Evolutionary conservation across 1,284 basidiomycete species (phyloP).

Genomic region (Tilletia walkeri): DNA sequence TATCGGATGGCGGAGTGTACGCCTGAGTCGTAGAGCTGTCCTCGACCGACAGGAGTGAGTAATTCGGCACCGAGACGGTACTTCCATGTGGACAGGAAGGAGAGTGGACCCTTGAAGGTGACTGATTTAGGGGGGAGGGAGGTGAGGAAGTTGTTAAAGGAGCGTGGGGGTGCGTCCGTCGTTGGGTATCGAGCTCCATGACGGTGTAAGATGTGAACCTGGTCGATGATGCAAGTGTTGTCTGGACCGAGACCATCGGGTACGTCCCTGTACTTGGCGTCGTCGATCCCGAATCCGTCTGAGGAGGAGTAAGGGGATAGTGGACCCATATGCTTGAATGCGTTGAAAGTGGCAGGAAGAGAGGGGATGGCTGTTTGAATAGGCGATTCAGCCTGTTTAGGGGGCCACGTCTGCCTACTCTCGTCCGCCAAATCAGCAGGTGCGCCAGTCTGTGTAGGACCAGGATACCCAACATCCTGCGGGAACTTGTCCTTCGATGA

Average conservation of each 20-base stretch:
- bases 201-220: conserved; percentile 51
- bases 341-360: conserved; percentile 34
- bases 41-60: conserved; percentile 75
- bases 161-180: conserved; percentile 41
- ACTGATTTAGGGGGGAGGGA: conserved; percentile 26
- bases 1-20: conserved; percentile 52
- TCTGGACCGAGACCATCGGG: background rate
- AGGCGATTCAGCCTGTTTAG: conserved; percentile 39
- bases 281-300: conserved; percentile 43
- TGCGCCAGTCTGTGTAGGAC: conserved; percentile 39
- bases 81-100: conserved; percentile 71
- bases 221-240: conserved; percentile 37
- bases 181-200: conserved; percentile 52
- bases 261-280: conserved; percentile 35
- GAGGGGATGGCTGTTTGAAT: conserved; percentile 45
- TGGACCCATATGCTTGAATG: conserved; percentile 53
- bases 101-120: conserved; percentile 63
- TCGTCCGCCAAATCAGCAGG: conserved; percentile 46
- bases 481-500: conserved; percentile 42
- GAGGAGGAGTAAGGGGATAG: conserved; percentile 49
- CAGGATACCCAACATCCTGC: conserved; percentile 46
- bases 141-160: conserved; percentile 29
- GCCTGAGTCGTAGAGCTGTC: conserved; percentile 62
- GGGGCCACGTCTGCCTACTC: conserved; percentile 34
- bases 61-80: conserved; percentile 65